These are phyloP conservation scores for Rauvolfia tetraphylla DNA, from an alignment of 257 asterid species.

Conservation along the genomic window DNA sequence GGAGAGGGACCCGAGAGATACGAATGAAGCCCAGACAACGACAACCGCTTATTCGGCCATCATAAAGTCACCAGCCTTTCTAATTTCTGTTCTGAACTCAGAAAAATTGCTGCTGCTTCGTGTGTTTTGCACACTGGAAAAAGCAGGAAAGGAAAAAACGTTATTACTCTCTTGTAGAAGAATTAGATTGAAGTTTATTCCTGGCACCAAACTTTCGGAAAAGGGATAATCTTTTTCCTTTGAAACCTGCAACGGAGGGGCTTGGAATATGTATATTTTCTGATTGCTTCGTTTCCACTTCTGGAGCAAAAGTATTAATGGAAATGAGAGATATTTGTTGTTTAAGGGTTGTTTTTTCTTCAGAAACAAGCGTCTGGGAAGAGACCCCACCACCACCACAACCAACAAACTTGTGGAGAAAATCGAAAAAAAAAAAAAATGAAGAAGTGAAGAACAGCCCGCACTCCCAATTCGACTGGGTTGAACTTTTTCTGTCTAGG, in stretches of 20 bases:
- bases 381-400: slow-evolving; percentile 9
- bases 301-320: background rate
- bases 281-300: slow-evolving; percentile 24
- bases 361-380: slow-evolving; percentile 11
- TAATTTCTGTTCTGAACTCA: background rate
- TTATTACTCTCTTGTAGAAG: background rate
- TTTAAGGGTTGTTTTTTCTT: slow-evolving; percentile 1
- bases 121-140: background rate
- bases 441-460: background rate
- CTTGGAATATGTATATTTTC: background rate
- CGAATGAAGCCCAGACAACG: slow-evolving; percentile 1
- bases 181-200: background rate
- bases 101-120: background rate
- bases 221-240: background rate
- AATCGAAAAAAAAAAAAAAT: background rate
- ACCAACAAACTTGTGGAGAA: background rate
- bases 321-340: background rate
- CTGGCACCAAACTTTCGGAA: background rate
- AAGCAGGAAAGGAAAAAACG: background rate
- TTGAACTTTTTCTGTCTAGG: background rate
- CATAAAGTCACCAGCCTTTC: background rate
- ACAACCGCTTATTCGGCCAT: slow-evolving; percentile 4
- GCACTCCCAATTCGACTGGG: background rate
- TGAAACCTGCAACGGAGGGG: background rate
- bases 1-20: background rate